Percentiles rank a stretch among this genome's conserved stretches.
These are phyloP conservation scores for Quillaja saponaria DNA, from an alignment of 306 rosid genomes.

Conservation along the genomic window DNA sequence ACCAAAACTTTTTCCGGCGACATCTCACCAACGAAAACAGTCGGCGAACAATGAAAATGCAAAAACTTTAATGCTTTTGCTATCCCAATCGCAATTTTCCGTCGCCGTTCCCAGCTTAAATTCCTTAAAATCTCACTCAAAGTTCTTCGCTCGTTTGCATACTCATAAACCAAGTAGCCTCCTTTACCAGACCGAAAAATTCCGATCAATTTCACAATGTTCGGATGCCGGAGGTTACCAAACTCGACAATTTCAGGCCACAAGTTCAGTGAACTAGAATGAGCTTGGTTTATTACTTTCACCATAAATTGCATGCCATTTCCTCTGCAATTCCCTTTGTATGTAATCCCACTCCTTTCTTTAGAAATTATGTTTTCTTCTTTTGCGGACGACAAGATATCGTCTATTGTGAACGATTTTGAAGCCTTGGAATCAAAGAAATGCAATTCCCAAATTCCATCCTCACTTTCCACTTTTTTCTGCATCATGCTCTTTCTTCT, in stretches of 20 bases:
- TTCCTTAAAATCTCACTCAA: constrained; percentile 43
- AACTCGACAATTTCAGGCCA: constrained; percentile 53
- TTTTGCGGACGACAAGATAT: constrained; percentile 46
- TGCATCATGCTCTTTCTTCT: constrained; percentile 38
- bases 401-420: constrained; percentile 41
- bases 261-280: constrained; percentile 37
- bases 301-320: constrained; percentile 52
- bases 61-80: constrained; percentile 61
- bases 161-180: constrained; percentile 56
- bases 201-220: constrained; percentile 57
- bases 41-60: constrained; percentile 44
- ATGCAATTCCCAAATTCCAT: constrained; percentile 68
- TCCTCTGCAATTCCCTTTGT: constrained; percentile 46
- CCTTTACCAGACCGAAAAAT: constrained; percentile 56
- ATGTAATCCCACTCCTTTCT: constrained; percentile 46
- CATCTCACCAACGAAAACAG: constrained; percentile 41
- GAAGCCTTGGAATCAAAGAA: constrained; percentile 49
- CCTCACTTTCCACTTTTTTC: constrained; percentile 53
- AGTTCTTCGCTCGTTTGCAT: constrained; percentile 42
- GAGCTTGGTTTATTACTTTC: constrained; percentile 42
- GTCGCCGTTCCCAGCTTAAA: constrained; percentile 66
- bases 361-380: constrained; percentile 48
- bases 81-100: constrained; percentile 57
- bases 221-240: constrained; percentile 60
- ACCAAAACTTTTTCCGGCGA: constrained; percentile 60